Evolutionary conservation across 1,139 yeast genomes (phyloP).

Genomic region (Arxiozyma heterogenica): DNA sequence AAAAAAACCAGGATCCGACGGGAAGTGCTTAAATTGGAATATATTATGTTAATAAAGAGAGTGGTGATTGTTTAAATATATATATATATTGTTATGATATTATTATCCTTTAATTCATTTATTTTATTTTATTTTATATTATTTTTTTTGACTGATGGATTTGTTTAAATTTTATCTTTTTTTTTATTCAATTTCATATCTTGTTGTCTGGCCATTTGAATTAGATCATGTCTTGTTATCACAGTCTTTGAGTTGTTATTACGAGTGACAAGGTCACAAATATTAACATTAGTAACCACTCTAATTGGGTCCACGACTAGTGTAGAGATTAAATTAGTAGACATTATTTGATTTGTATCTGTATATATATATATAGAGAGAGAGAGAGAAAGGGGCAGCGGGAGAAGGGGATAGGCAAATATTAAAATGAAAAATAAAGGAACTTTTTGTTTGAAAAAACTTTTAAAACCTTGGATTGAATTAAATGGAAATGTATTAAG

Average conservation of each 20-base stretch:
- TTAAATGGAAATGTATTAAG: no score
- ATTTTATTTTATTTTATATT: no score
- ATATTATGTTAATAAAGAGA: no score
- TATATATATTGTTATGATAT: neutral
- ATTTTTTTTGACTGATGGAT: no score
- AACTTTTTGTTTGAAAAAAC: no score
- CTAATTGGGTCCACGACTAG: neutral
- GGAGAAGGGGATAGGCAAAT: neutral
- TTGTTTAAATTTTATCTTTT: no score
- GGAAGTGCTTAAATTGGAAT: no score
- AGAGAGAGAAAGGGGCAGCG: neutral
- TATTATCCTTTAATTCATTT: neutral
- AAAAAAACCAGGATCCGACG: no score
- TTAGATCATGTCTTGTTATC: conserved; percentile 15
- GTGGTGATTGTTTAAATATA: no score
- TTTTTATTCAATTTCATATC: conserved; percentile 2
- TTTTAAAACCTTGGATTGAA: no score
- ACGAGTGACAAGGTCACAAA: neutral
- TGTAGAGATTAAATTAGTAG: neutral
- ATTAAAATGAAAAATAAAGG: no score
- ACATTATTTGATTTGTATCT: neutral
- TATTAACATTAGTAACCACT: neutral
- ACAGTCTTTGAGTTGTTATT: conserved; percentile 4
- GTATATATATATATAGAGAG: no score
- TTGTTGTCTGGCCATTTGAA: conserved; percentile 10